Percentiles rank a stretch among this genome's conserved stretches.
Evolutionary conservation across 192 early-diverging fungal genomes (phyloP).

Genomic region (Jimgerdemannia flammicorona): DNA sequence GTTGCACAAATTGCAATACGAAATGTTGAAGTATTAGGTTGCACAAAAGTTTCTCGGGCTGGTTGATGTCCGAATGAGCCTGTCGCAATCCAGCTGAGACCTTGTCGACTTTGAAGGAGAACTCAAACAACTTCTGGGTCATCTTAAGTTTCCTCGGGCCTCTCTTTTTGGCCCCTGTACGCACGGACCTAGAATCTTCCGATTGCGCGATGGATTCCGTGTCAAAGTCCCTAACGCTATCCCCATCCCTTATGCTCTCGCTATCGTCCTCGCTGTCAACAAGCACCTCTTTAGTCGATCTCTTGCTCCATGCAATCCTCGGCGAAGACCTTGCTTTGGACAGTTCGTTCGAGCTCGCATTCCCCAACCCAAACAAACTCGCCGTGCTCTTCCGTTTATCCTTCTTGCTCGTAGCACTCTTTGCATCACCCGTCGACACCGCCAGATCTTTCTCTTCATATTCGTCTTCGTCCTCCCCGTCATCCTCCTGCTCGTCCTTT

Average conservation of each 20-base stretch:
- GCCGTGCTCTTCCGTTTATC: constrained; percentile 23
- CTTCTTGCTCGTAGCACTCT: background rate
- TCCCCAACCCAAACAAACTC: constrained; percentile 17
- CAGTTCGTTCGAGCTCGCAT: constrained; percentile 19
- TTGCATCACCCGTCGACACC: constrained; percentile 26
- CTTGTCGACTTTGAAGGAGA: constrained; percentile 67
- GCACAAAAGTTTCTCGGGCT: constrained; percentile 51
- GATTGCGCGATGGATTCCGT: constrained; percentile 44
- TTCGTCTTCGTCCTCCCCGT: background rate
- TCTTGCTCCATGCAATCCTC: constrained; percentile 7
- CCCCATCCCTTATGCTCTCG: constrained; percentile 20
- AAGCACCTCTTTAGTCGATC: constrained; percentile 6
- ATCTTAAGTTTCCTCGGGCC: constrained; percentile 7
- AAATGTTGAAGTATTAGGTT: constrained; percentile 70
- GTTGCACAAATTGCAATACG: constrained; percentile 61
- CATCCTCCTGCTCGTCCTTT: constrained; percentile 19
- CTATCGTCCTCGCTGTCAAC: constrained; percentile 31
- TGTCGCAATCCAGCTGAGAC: constrained; percentile 62
- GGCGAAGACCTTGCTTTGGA: background rate
- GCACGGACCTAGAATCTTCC: constrained; percentile 1
- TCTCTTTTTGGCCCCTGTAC: constrained; percentile 7
- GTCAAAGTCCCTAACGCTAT: constrained; percentile 20
- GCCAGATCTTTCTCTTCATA: constrained; percentile 46
- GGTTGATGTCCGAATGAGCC: constrained; percentile 37
- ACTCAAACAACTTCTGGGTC: constrained; percentile 45